These are phyloP conservation scores for Elsinoe arachidis DNA, from an alignment of 2,329 filamentous ascomycete species.

Conservation along the genomic window DNA sequence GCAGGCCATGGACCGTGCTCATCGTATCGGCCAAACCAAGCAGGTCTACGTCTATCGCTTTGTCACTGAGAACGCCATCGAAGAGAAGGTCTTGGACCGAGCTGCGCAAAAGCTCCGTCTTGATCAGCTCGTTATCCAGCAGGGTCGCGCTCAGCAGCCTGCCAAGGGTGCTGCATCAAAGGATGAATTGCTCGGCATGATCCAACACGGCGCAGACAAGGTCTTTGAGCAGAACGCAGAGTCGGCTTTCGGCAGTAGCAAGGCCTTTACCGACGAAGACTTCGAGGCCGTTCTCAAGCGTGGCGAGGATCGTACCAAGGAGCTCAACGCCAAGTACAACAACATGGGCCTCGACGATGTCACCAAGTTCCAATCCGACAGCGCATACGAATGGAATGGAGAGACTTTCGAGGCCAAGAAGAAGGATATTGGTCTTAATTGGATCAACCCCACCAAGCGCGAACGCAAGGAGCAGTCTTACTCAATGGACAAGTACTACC, in stretches of 20 bases:
- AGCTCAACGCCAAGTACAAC: conserved; percentile 89
- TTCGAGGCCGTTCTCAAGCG: conserved; percentile 81
- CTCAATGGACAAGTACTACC: conserved; percentile 98
- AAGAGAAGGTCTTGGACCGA: conserved; percentile 94
- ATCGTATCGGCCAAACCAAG: conserved; percentile 97
- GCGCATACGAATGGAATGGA: conserved; percentile 98
- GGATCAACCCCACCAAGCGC: conserved; percentile 98
- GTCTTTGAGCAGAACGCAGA: conserved; percentile 70
- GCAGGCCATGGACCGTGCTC: conserved; percentile 96
- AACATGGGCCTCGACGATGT: conserved; percentile 94
- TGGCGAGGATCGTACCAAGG: conserved; percentile 79
- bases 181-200: conserved; percentile 94
- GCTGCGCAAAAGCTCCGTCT: conserved; percentile 93
- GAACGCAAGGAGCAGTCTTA: conserved; percentile 98
- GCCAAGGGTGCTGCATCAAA: conserved; percentile 89
- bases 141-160: conserved; percentile 84
- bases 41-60: conserved; percentile 96
- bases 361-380: conserved; percentile 96
- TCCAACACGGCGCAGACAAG: conserved; percentile 94
- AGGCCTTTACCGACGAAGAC: conserved; percentile 71
- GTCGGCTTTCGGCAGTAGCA: conserved; percentile 50
- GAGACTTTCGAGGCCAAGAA: conserved; percentile 79
- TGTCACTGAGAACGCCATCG: conserved; percentile 94
- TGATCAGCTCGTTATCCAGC: conserved; percentile 95
- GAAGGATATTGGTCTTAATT: conserved; percentile 83